Evolutionary conservation across 1,284 basidiomycete genomes (phyloP).

Genomic region (Bondarzewia mesenterica): DNA sequence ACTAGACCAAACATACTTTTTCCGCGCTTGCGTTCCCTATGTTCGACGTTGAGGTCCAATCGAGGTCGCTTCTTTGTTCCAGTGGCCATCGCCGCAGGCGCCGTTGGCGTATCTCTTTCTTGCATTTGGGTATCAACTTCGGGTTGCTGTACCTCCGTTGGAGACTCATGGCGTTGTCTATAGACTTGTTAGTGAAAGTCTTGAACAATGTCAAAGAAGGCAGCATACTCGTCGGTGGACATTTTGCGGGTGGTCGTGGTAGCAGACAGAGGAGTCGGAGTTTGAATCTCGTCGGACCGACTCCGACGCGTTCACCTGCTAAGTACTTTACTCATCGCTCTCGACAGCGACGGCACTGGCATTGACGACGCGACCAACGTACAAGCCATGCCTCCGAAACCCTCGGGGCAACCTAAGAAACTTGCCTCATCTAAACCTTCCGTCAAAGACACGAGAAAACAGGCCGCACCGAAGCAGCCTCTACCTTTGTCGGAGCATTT

Average conservation of each 20-base stretch:
- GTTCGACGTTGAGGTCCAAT: conserved; percentile 48
- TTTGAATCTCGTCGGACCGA: conserved; percentile 2
- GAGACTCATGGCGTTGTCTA: conserved; percentile 8
- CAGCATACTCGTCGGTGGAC: conserved; percentile 45
- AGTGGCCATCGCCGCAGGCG: conserved; percentile 15
- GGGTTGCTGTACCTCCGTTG: conserved; percentile 16
- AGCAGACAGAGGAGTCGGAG: conserved; percentile 10
- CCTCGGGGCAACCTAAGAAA: neutral
- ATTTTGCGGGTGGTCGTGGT: conserved; percentile 23
- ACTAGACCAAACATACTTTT: conserved; percentile 79
- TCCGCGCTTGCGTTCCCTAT: conserved; percentile 63
- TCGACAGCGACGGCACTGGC: conserved; percentile 2
- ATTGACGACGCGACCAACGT: conserved; percentile 10
- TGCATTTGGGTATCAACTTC: conserved; percentile 24
- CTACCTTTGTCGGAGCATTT: conserved; percentile 50
- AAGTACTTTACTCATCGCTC: neutral
- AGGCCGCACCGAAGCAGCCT: conserved; percentile 35
- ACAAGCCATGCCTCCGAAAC: conserved; percentile 5
- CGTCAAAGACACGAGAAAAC: conserved; percentile 5
- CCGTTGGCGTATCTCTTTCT: conserved; percentile 19
- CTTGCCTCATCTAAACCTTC: conserved; percentile 4
- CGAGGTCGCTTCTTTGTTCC: conserved; percentile 56
- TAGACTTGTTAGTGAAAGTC: neutral
- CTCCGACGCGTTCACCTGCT: neutral
- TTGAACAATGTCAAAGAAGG: neutral